A percentile compares a stretch with the other conserved stretches of the same genome.
Evolutionary conservation across 2,329 filamentous ascomycete species (phyloP).

Genomic region (Ceratocystis huliohia): DNA sequence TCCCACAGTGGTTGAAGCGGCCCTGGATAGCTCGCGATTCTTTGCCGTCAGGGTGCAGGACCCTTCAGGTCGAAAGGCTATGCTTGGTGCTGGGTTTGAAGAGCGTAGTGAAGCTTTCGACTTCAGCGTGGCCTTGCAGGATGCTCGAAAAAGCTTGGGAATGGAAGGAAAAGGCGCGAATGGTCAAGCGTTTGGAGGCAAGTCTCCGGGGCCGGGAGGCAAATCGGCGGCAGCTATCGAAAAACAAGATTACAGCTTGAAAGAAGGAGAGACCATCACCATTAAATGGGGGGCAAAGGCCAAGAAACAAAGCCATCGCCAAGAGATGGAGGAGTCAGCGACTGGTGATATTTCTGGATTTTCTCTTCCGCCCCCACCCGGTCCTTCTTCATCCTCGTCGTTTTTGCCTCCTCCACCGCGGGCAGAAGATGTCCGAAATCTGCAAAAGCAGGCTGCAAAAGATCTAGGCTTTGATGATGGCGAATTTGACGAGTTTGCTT

Average conservation of each 20-base stretch:
- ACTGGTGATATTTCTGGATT: conserved; percentile 28
- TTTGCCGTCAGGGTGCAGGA: conserved; percentile 74
- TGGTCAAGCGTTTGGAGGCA: conserved; percentile 21
- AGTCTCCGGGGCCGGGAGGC: conserved; percentile 29
- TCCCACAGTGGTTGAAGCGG: conserved; percentile 56
- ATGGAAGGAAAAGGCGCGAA: conserved; percentile 34
- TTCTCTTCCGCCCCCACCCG: conserved; percentile 49
- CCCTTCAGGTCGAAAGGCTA: conserved; percentile 60
- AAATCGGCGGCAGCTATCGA: conserved; percentile 32
- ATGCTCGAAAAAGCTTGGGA: conserved; percentile 58
- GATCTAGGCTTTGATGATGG: conserved; percentile 77
- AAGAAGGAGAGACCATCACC: conserved; percentile 80
- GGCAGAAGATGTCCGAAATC: conserved; percentile 46
- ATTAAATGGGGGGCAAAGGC: conserved; percentile 40
- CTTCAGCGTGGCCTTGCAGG: conserved; percentile 67
- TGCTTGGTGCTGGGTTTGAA: conserved; percentile 76
- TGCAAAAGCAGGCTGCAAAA: conserved; percentile 45
- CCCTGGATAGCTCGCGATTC: conserved; percentile 68
- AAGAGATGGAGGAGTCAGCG: conserved; percentile 21
- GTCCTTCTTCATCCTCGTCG: conserved; percentile 31
- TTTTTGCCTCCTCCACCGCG: conserved; percentile 56
- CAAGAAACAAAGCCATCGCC: conserved; percentile 27
- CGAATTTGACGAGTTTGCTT: conserved; percentile 73
- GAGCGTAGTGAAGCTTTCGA: conserved; percentile 78
- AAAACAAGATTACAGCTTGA: conserved; percentile 69